Conservation (phyloP, 805 yeast species). For the Ascoidea rubescens region DNA sequence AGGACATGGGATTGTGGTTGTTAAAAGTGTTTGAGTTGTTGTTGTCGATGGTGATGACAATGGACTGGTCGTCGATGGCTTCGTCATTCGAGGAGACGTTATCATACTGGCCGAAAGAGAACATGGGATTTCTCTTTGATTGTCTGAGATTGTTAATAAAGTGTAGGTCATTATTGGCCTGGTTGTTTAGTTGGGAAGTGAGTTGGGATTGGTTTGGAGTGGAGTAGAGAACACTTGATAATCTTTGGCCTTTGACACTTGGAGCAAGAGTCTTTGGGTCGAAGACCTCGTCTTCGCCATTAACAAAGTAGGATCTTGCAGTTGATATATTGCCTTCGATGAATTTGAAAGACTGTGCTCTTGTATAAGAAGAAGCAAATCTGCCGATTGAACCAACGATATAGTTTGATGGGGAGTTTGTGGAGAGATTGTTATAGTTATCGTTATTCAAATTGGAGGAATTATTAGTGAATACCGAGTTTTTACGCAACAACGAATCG, state of each 20-base stretch:
- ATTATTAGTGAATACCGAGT: too few species aligned
- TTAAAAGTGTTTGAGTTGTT: conserved; percentile 20
- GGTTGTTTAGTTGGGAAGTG: background rate
- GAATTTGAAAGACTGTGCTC: conserved; percentile 66
- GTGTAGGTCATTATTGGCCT: background rate
- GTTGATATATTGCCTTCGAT: conserved; percentile 26
- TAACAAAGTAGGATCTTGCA: conserved; percentile 49
- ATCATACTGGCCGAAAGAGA: background rate
- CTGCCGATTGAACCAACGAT: conserved; percentile 35
- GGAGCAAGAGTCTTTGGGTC: conserved; percentile 64
- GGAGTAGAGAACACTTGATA: conserved; percentile 35
- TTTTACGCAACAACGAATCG: too few species aligned
- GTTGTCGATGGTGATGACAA: conserved; percentile 28
- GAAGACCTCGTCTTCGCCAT: conserved; percentile 44
- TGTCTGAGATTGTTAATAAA: background rate
- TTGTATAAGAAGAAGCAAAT: conserved; percentile 64
- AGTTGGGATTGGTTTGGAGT: background rate
- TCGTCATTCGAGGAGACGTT: conserved; percentile 12
- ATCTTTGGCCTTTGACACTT: conserved; percentile 44
- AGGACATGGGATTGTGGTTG: conserved; percentile 14
- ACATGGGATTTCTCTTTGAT: background rate
- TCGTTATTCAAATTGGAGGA: background rate
- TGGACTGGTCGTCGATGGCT: conserved; percentile 20
- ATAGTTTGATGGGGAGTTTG: background rate
- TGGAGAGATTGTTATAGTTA: background rate